Percentiles rank a stretch among this genome's conserved stretches.
Evolutionary conservation across 2,329 filamentous ascomycete genomes (phyloP).

Genomic region (Alternaria sp.): DNA sequence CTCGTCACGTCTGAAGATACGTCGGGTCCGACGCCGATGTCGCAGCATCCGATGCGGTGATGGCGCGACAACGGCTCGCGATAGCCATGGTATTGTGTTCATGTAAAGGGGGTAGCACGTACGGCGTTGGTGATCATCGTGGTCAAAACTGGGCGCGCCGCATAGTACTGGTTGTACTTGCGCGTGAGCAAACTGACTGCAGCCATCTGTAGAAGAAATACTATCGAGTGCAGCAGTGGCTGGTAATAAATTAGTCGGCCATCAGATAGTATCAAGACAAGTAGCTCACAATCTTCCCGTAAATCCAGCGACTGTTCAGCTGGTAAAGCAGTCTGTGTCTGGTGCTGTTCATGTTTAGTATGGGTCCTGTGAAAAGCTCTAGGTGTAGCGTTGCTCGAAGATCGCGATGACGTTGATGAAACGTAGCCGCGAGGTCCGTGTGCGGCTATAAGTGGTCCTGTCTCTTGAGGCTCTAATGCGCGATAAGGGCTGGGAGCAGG

Average conservation of each 20-base stretch:
- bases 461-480: constrained; percentile 12
- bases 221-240: constrained; percentile 86
- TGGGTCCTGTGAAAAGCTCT: constrained; percentile 28
- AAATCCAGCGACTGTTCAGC: constrained; percentile 77
- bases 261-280: not conserved
- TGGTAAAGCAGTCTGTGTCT: constrained; percentile 70
- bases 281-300: constrained; percentile 72
- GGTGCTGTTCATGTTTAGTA: constrained; percentile 47
- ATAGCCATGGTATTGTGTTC: not conserved
- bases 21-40: not conserved
- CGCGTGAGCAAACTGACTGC: constrained; percentile 82
- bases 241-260: constrained; percentile 53
- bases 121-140: constrained; percentile 99
- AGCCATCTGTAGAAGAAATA: constrained; percentile 89
- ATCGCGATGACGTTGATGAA: constrained; percentile 42
- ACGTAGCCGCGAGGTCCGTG: constrained; percentile 33
- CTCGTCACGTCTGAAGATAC: not conserved
- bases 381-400: constrained; percentile 28
- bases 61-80: constrained; percentile 1
- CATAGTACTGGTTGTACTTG: constrained; percentile 95
- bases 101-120: constrained; percentile 50
- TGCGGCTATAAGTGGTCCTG: constrained; percentile 23
- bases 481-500: constrained; percentile 7
- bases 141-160: constrained; percentile 89
- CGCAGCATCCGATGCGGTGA: not conserved